These are phyloP conservation scores for Neurospora sp. DNA, from an alignment of 495 filamentous ascomycete genomes.

Conservation along the genomic window DNA sequence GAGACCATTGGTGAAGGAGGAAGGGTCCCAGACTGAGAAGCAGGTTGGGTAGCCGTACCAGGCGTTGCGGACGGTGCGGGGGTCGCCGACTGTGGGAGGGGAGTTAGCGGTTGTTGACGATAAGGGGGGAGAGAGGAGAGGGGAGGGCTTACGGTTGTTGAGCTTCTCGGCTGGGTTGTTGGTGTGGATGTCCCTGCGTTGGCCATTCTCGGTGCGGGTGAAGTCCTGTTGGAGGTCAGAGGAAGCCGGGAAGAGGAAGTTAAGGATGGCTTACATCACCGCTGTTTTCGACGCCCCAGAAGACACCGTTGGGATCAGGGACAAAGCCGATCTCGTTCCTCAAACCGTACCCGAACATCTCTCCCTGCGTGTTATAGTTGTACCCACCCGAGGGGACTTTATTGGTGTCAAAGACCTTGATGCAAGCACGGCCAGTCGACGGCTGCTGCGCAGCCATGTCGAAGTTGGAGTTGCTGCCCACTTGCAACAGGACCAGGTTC, in stretches of 20 bases:
- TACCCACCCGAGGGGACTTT: constrained; percentile 27
- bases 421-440: constrained; percentile 45
- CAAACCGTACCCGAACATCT: constrained; percentile 54
- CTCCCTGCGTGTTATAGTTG: constrained; percentile 45
- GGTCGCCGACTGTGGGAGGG: constrained; percentile 26
- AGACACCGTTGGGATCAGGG: constrained; percentile 48
- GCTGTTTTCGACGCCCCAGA: constrained; percentile 63
- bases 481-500: constrained; percentile 44
- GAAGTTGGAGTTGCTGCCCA: constrained; percentile 52
- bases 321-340: constrained; percentile 59
- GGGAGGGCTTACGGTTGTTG: constrained; percentile 47
- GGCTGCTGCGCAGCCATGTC: constrained; percentile 39
- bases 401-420: constrained; percentile 52
- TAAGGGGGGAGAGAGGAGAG: background rate
- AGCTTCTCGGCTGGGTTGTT: constrained; percentile 65
- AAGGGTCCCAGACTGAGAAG: constrained; percentile 51
- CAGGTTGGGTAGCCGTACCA: constrained; percentile 66
- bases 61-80: constrained; percentile 20
- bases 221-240: too few relatives aligned
- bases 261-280: constrained; percentile 43
- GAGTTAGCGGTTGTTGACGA: background rate
- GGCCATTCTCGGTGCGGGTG: constrained; percentile 28
- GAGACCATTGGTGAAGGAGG: constrained; percentile 31
- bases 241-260: too few relatives aligned
- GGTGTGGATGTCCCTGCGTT: constrained; percentile 46